These are phyloP conservation scores for Talaromyces ruber DNA, from an alignment of 495 filamentous ascomycete genomes.

Conservation along the genomic window DNA sequence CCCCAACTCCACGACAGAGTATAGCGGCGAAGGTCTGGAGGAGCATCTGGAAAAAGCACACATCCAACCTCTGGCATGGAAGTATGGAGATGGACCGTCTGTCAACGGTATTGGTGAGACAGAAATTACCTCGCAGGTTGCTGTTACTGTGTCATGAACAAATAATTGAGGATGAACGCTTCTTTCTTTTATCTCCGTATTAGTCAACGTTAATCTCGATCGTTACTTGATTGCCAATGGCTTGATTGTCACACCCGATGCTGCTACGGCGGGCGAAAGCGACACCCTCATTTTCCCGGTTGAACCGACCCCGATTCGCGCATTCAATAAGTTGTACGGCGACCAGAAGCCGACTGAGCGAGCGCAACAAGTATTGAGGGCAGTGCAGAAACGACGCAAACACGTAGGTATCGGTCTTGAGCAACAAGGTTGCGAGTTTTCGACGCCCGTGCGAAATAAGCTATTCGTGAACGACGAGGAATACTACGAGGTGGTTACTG, in stretches of 20 bases:
- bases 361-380: slow-evolving; percentile 26
- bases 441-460: slow-evolving; percentile 24
- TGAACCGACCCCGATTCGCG: slow-evolving; percentile 19
- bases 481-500: slow-evolving; percentile 23
- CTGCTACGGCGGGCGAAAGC: slow-evolving; percentile 11
- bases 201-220: slow-evolving; percentile 4
- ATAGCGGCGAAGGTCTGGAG: slow-evolving; percentile 37
- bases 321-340: slow-evolving; percentile 30
- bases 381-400: slow-evolving; percentile 35
- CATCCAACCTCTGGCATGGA: slow-evolving; percentile 51
- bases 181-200: not conserved
- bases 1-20: slow-evolving; percentile 7
- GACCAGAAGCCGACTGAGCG: slow-evolving; percentile 27
- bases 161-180: not conserved
- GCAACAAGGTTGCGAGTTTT: slow-evolving; percentile 31
- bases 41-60: slow-evolving; percentile 55
- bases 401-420: slow-evolving; percentile 41
- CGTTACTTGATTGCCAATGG: slow-evolving; percentile 9
- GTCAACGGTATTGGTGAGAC: slow-evolving; percentile 40
- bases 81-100: slow-evolving; percentile 56
- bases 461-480: slow-evolving; percentile 37
- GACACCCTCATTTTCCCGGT: slow-evolving; percentile 30
- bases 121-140: slow-evolving; percentile 6
- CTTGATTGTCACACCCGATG: slow-evolving; percentile 16
- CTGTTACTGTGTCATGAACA: slow-evolving; percentile 2